Evolutionary conservation across 2,329 filamentous ascomycete genomes (phyloP), one percentile per base, ranked within the genome.

Genomic region (Drechslera avenae): DNA sequence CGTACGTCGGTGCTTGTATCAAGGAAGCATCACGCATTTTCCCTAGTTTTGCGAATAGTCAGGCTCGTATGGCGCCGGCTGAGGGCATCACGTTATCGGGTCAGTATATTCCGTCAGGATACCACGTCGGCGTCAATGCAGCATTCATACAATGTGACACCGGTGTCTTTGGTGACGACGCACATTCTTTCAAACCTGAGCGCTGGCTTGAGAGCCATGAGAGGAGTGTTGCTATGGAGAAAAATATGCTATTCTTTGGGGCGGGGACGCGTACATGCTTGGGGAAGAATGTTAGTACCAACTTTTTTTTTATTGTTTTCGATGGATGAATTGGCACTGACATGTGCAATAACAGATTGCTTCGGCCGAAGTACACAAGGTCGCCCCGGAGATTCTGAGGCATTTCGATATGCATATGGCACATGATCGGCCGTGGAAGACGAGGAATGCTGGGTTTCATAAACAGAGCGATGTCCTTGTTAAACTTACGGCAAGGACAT

Each of bases 141-240:
- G 67, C 65, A 41, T 68, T 72, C 16, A 63, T 32, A 13, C 73
- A 73, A 19, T 64, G 67, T 5, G 77, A 82, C 59, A 65, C 64
- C 36, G 51, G 39, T 0, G 58, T 78, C 3, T 83, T 78, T 57
- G 81, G 79, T 0, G 56, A 68, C 0, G 77, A 83, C 49, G 73
- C 75, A 0, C 72, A 81, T 16, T 50, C 56, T 0, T 83, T 78
- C 55, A 67, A 69, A 1, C 79, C 80, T 0, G 79, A 80, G 39
- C 69, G 81, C 3, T 83, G 80, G 79, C 62, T 83, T 5, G 49
- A 54, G 21, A 53, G 49, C 3, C 43, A 50, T 7, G 56, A 50
- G 10, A 42, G 34, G 17, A 56, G 23, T 17, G 53, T 46, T 30
- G 50, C 43, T 7, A 63, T 66, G 61, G 60, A 67, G 9, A 61